Conservation (phyloP, 305 asterid genomes). For the Andrographis paniculata region DNA sequence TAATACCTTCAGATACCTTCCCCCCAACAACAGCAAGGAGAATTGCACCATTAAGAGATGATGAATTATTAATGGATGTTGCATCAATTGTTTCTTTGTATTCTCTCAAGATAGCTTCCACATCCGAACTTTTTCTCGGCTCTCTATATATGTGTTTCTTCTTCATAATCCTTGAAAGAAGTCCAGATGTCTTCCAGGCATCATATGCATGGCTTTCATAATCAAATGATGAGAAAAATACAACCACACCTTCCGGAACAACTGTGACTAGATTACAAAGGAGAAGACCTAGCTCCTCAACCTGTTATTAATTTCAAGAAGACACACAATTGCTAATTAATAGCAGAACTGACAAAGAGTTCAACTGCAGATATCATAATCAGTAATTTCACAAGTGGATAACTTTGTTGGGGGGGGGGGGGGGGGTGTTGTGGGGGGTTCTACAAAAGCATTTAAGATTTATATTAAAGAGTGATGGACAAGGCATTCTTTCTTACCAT, state of each 20-base stretch:
- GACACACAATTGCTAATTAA: conserved; percentile 3
- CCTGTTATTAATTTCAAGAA: conserved; percentile 37
- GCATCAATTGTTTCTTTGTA: conserved; percentile 66
- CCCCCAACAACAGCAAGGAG: conserved; percentile 95
- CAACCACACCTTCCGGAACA: conserved; percentile 84
- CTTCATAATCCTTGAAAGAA: conserved; percentile 67
- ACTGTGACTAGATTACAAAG: conserved; percentile 71
- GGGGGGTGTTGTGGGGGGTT: too few relatives aligned
- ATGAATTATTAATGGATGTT: conserved; percentile 24
- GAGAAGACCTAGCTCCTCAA: conserved; percentile 78
- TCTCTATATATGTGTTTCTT: conserved; percentile 76
- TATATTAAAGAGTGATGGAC: conserved; percentile 15
- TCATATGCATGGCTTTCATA: conserved; percentile 68
- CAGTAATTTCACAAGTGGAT: too few relatives aligned
- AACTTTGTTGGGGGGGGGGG: too few relatives aligned
- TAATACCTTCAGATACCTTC: conserved; percentile 95
- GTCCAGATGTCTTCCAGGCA: conserved; percentile 76
- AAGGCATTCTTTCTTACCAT: conserved; percentile 41
- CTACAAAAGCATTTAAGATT: too few relatives aligned
- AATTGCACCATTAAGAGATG: conserved; percentile 66
- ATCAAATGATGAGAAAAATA: conserved; percentile 94
- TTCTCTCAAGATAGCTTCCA: conserved; percentile 60
- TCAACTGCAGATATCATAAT: too few relatives aligned
- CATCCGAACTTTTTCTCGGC: conserved; percentile 79
- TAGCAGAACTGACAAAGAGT: conserved; percentile 5